Base-by-base conservation (phyloP, 495 filamentous ascomycete genomes). In the Physcia stellaris region DNA sequence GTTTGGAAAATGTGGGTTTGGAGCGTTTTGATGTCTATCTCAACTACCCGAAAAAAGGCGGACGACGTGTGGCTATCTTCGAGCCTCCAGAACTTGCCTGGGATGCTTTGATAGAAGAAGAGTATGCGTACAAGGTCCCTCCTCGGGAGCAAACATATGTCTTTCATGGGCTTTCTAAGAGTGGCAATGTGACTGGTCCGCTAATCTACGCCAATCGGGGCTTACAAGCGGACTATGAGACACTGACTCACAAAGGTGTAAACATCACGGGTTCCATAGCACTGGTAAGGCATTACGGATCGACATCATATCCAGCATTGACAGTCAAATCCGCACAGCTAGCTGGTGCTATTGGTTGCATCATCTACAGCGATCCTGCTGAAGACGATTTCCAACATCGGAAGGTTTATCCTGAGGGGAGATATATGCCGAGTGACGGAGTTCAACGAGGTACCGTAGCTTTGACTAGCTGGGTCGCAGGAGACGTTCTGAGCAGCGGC, bases 181-280 rank as follows among this genome's bases (percentile, higher is more conserved):
- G 83, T 6, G 90, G 88, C 17, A 83, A 86, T 50, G 86, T 88
- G 18, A 80, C 70, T n/a, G 90, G 92, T 0, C 87, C 80, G n/a
- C 56, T 99, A 37, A 71, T 99, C 2, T 99, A 94, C 52, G 92
- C 82, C 17, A 94, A 95, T 52, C 92, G 86, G 48, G 90, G 92
- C 11, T 79, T 82, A 36, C 70, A 70, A 31, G 75, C 83, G 35
- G 90, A 99, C 52, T 96, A 88, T 52, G 60, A 79, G 51, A 54
- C 54, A 35, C 60, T 99, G 19, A 58, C 70, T 36, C 72, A 86
- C 31, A 65, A 66, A 35, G 86, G 81, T 1, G 64, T 96, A 40
- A 66, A 79, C 10, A 60, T 86, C 1, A 70, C 73, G 5, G 90
- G 88, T 11, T 75, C 85, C 0, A 88, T 98, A 48, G 83, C 75